These are phyloP conservation scores for Mycena polygramma DNA, from an alignment of 768 basidiomycete genomes.

Conservation along the genomic window DNA sequence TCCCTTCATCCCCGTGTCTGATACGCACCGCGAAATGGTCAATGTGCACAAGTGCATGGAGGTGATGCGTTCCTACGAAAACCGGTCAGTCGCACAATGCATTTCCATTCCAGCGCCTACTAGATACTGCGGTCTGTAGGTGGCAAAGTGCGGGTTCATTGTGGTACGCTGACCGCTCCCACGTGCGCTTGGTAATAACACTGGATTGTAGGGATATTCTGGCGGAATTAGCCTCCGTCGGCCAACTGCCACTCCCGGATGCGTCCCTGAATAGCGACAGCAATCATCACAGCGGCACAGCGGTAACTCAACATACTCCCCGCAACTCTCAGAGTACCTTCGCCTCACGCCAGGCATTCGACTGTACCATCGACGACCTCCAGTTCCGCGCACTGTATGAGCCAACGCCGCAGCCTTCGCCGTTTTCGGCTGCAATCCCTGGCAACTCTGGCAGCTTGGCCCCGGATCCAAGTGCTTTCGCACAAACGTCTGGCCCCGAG, in stretches of 20 bases:
- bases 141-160: constrained; percentile 58
- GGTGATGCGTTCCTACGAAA: constrained; percentile 58
- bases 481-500: constrained; percentile 1
- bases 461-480: not conserved
- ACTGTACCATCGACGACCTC: not conserved
- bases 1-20: constrained; percentile 76
- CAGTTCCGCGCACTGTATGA: not conserved
- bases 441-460: not conserved
- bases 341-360: constrained; percentile 23
- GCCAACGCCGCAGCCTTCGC: not conserved
- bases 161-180: not conserved
- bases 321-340: constrained; percentile 13
- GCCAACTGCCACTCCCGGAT: too few relatives aligned
- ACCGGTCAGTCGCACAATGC: constrained; percentile 42
- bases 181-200: constrained; percentile 33
- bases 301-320: not conserved
- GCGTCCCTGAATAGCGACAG: too few relatives aligned
- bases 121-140: constrained; percentile 37
- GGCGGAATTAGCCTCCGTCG: constrained; percentile 33
- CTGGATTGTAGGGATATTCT: constrained; percentile 34
- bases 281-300: not conserved
- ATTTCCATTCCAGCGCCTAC: too few relatives aligned
- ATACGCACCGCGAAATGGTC: constrained; percentile 64
- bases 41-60: constrained; percentile 73
- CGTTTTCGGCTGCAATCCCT: not conserved